Base-by-base conservation (phyloP, 805 yeast genomes). In the Candida pini region DNA sequence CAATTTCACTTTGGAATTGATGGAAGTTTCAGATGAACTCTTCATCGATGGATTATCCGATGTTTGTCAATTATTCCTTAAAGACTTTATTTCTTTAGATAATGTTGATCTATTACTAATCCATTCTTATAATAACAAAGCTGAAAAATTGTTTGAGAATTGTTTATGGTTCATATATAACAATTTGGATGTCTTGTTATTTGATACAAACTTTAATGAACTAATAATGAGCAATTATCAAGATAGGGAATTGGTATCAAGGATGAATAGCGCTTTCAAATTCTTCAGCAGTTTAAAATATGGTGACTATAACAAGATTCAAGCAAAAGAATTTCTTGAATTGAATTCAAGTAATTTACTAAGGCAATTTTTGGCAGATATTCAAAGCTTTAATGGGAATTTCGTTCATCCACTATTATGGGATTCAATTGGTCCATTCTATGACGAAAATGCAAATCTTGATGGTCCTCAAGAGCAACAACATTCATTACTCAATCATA, bases 131-230 rank as follows among this genome's bases (percentile, higher is more conserved):
- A 47, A 59, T 14, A 59, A 69, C 30, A 56, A 68, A 15, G 82
- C 87, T 6, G 53, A 58, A 9, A 73, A 78, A 43, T 54, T 88
- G 24, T 65, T 76, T 40, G 65, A 68, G 32, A 71, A 74, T 35
- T 75, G 95, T 50, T 60, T 79, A 18, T 78, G 86, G 79, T 82
- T 72, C 45, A 64, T 85, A 9, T 76, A 72, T 44, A 68, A 73
- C 43, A 85, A 86, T 51, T 58, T 83, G 36, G 87, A 78, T 20
- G 50, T 75, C 3, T 48, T 84, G 12, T 59, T 87, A 22, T 70
- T 76, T 34, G 79, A 77, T 28, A 18, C 23, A 16, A 57, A 58
- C 1, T 63, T 65, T 35, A 39, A 54, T 1, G 58, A 60, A 7
- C 38, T 66, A 21, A 42, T 69, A 1, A 50, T 51, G 8, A 53